Base-by-base conservation (phyloP, 495 filamentous ascomycete species). In the Xylaria intraflava region DNA sequence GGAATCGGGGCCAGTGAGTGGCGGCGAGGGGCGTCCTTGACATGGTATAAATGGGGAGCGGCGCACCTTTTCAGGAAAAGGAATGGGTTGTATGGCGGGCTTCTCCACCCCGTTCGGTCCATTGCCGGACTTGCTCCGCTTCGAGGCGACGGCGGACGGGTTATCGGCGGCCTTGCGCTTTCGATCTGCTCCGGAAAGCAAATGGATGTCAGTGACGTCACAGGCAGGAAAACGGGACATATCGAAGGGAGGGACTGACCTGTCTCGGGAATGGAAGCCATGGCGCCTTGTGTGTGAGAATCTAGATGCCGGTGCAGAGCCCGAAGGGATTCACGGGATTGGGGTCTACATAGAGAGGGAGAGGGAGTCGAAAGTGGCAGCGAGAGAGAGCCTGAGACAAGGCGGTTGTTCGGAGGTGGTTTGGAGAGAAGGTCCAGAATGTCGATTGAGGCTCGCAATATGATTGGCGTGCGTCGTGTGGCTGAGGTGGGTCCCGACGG, bases 121-220 rank as follows among this genome's bases (percentile, higher is more conserved):
- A 63, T 67, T 79, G 69, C 72, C 81, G 50, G 73, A 67, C 65
- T 85, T 86, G 24, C 77, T 60, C 68, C 80, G 82, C 73, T 84
- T 91, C 65, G 72, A 78, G 64, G 80, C 74, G 65, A 76, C 68
- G 46, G 80, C 78, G 51, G 83, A 81, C 62, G 79, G 81, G 62
- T 89, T 83, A 54, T 89, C 83, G 23, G 76, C 80, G 11, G 88
- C 88, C 70, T 91, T 92, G 60, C 89, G 85, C 74, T 94, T 92
- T 43, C 69, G 73, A 62, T 75, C 84, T 86, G 64, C 43, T 12
- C 30, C 11, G 8, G 23, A 20, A 30, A 46, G 17, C 48, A 12
- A 31, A 16, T 14, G 8, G 24, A 30, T 26, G 14, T 58, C 57
- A 64, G 53, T 24, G 43, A 53, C 20, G 26, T 33, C 3, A 46